Evolutionary conservation across 257 asterid species (phyloP).

Genomic region (Verbena officinalis): DNA sequence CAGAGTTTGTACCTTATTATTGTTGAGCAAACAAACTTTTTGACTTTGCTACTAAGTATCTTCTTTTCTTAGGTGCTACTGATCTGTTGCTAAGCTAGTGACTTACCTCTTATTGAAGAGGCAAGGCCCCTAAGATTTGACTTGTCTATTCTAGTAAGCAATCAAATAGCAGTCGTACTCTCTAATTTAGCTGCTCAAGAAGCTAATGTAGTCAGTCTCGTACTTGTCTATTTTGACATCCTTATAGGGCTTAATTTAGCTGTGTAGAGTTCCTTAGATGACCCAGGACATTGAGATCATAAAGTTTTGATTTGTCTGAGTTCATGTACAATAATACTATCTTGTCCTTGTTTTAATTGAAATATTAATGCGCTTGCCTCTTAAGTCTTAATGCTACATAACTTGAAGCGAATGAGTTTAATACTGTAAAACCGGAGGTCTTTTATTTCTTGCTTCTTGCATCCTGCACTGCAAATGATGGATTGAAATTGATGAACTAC

Average conservation of each 20-base stretch:
- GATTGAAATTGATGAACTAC: not conserved
- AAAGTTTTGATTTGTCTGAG: not conserved
- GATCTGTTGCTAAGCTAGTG: not conserved
- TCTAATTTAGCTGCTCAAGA: not conserved
- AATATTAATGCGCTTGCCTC: not conserved
- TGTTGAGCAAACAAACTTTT: not conserved
- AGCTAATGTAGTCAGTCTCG: not conserved
- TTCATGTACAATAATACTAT: not conserved
- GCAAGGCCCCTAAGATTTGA: not conserved
- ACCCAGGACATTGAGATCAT: not conserved
- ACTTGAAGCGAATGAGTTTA: not conserved
- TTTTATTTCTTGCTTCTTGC: not conserved
- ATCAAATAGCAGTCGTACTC: not conserved
- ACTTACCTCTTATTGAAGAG: not conserved
- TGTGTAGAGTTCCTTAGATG: not conserved
- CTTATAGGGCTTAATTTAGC: not conserved
- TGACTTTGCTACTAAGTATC: not conserved
- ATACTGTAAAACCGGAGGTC: not conserved
- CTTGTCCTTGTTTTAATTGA: not conserved
- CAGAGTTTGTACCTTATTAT: not conserved
- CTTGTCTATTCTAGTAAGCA: not conserved
- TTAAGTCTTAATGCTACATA: not conserved
- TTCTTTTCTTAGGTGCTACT: not conserved
- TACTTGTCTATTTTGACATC: not conserved
- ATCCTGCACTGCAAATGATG: constrained; percentile 8